Evolutionary conservation across 2,329 filamentous ascomycete genomes (phyloP).

Genomic region (Cordyceps farinosa): DNA sequence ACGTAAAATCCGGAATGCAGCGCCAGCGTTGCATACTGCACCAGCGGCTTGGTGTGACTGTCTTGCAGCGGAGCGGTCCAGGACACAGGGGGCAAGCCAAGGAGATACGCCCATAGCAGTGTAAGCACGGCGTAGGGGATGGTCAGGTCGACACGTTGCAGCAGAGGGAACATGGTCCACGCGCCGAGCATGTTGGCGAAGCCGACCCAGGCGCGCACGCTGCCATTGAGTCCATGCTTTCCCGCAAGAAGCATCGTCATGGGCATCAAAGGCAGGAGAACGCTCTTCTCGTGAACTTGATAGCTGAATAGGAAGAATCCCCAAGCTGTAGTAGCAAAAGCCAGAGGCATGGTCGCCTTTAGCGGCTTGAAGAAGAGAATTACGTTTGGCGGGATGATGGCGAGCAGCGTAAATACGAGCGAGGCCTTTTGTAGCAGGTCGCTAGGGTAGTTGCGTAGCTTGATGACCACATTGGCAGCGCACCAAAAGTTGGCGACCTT

Average conservation of each 20-base stretch:
- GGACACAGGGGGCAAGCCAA: constrained; percentile 79
- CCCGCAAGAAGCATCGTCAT: constrained; percentile 86
- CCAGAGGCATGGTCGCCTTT: constrained; percentile 72
- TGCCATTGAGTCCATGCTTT: constrained; percentile 70
- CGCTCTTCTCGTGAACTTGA: constrained; percentile 97
- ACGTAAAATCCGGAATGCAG: constrained; percentile 75
- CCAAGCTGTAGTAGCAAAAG: constrained; percentile 83
- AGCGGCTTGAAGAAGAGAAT: constrained; percentile 76
- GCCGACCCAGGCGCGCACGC: constrained; percentile 85
- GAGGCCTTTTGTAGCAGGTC: constrained; percentile 72
- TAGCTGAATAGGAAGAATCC: constrained; percentile 97
- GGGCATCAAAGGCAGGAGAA: constrained; percentile 84
- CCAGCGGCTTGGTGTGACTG: constrained; percentile 28
- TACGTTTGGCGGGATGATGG: constrained; percentile 75
- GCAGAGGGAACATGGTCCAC: constrained; percentile 92
- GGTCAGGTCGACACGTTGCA: constrained; percentile 77
- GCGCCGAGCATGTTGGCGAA: constrained; percentile 86
- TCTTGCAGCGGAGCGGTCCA: constrained; percentile 63
- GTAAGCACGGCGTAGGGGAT: constrained; percentile 84
- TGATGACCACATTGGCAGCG: constrained; percentile 82
- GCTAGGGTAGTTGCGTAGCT: constrained; percentile 71
- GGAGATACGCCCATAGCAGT: constrained; percentile 83
- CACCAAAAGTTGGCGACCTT: constrained; percentile 99
- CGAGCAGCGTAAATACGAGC: constrained; percentile 66
- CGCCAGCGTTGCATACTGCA: constrained; percentile 56